These are phyloP conservation scores for Gracilaria vermiculophylla DNA, from an alignment of 23 red algal genomes.

Conservation along the genomic window DNA sequence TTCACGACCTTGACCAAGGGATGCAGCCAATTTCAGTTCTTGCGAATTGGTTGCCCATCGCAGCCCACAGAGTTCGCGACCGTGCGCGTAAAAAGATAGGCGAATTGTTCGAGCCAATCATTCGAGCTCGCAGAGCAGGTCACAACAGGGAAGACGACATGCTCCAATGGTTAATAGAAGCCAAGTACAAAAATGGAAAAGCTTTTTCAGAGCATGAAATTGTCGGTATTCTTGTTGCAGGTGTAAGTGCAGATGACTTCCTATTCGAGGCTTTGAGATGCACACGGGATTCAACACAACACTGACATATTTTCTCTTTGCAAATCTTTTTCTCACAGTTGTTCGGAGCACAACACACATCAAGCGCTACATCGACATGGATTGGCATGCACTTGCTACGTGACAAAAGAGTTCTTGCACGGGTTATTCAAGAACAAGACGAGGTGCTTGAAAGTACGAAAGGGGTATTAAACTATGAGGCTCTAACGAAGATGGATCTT, in stretches of 20 bases:
- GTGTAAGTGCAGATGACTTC: conserved; percentile 24
- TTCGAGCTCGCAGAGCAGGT: conserved; percentile 64
- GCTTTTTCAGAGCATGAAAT: conserved; percentile 77
- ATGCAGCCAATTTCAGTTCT: conserved; percentile 98
- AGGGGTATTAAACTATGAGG: conserved; percentile 69
- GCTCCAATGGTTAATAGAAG: conserved; percentile 93
- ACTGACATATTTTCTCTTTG: not conserved
- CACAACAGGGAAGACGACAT: conserved; percentile 82
- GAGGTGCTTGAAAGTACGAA: conserved; percentile 25
- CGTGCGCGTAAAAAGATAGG: conserved; percentile 75
- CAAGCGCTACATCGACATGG: conserved; percentile 91
- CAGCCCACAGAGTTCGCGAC: conserved; percentile 81
- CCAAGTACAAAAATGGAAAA: conserved; percentile 78
- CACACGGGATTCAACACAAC: not conserved
- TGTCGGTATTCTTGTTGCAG: conserved; percentile 73
- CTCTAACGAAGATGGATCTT: conserved; percentile 79
- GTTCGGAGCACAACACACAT: conserved; percentile 97
- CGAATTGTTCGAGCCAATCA: conserved; percentile 79
- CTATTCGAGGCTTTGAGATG: not conserved
- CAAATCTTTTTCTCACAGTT: conserved; percentile 16
- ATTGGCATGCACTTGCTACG: conserved; percentile 83
- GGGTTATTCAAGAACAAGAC: conserved; percentile 78
- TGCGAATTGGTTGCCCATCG: conserved; percentile 87
- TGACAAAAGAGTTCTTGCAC: conserved; percentile 39
- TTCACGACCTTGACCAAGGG: conserved; percentile 94